A percentile compares a stretch with the other conserved stretches of the same genome.
phyloP scores from a whole-genome alignment of 1,139 yeast species.

The Blastobotrys aristatus region DNA sequence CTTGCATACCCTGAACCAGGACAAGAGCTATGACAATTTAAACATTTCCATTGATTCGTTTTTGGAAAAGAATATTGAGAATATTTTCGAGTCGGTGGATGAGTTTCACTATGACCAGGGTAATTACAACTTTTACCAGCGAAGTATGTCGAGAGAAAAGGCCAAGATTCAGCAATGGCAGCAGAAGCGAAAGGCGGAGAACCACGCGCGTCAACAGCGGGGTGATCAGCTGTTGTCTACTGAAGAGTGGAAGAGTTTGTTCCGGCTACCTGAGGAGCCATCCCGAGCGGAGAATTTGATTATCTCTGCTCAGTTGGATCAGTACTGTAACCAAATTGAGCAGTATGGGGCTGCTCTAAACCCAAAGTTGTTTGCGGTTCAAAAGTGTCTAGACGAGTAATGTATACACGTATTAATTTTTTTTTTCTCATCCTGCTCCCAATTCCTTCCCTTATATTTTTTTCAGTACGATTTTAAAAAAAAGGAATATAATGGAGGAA shows the following conservation, averaged over 20 bases:
- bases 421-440: not conserved
- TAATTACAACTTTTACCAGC: constrained; percentile 72
- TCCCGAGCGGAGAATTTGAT: constrained; percentile 70
- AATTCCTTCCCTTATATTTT: not conserved
- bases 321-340: constrained; percentile 63
- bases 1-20: constrained; percentile 34
- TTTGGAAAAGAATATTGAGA: constrained; percentile 51
- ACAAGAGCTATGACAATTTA: constrained; percentile 33
- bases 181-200: constrained; percentile 64
- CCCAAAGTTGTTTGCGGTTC: constrained; percentile 46
- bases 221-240: constrained; percentile 51
- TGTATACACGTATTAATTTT: not conserved
- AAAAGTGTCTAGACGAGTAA: constrained; percentile 11
- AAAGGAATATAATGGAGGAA: constrained; percentile 1
- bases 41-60: constrained; percentile 40
- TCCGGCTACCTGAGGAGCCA: constrained; percentile 71
- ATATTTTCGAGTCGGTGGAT: constrained; percentile 69
- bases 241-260: constrained; percentile 63
- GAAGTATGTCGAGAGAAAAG: constrained; percentile 68
- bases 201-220: constrained; percentile 49
- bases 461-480: not conserved
- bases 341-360: constrained; percentile 55
- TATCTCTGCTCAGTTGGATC: constrained; percentile 63
- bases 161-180: constrained; percentile 72
- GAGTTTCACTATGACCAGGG: constrained; percentile 77